Conservation (phyloP, 805 yeast genomes). For the Lachancea quebecensis region DNA sequence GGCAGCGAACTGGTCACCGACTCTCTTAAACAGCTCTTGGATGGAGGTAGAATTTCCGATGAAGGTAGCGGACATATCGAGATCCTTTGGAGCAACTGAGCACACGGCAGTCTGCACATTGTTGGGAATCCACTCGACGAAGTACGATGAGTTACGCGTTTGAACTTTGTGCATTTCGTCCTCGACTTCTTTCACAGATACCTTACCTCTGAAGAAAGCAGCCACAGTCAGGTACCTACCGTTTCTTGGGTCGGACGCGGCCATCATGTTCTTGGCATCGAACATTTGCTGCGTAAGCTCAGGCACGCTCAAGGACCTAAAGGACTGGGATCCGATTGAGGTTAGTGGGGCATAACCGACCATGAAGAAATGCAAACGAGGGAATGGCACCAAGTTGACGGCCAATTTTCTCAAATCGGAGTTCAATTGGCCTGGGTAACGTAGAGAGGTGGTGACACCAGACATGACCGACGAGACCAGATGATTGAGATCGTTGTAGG, state of each 20-base stretch:
- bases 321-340: conserved; percentile 70
- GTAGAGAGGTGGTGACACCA: conserved; percentile 87
- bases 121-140: conserved; percentile 95
- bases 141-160: conserved; percentile 71
- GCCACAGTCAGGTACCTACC: conserved; percentile 92
- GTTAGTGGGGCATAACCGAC: conserved; percentile 93
- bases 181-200: conserved; percentile 87
- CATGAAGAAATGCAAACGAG: conserved; percentile 91
- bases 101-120: conserved; percentile 93
- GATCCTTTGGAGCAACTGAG: conserved; percentile 78
- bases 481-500: conserved; percentile 69
- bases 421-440: conserved; percentile 93
- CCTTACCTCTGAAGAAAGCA: conserved; percentile 90
- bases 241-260: conserved; percentile 84
- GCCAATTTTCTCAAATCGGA: conserved; percentile 90
- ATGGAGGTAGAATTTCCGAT: conserved; percentile 91
- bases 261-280: conserved; percentile 92
- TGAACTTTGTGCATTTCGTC: conserved; percentile 86
- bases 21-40: conserved; percentile 84
- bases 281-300: conserved; percentile 93
- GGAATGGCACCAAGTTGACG: conserved; percentile 91
- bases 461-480: conserved; percentile 89
- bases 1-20: conserved; percentile 81
- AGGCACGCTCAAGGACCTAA: conserved; percentile 79
- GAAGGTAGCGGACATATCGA: conserved; percentile 87